phyloP scores from a whole-genome alignment of 768 basidiomycete species.

The Phaffia australis region DNA sequence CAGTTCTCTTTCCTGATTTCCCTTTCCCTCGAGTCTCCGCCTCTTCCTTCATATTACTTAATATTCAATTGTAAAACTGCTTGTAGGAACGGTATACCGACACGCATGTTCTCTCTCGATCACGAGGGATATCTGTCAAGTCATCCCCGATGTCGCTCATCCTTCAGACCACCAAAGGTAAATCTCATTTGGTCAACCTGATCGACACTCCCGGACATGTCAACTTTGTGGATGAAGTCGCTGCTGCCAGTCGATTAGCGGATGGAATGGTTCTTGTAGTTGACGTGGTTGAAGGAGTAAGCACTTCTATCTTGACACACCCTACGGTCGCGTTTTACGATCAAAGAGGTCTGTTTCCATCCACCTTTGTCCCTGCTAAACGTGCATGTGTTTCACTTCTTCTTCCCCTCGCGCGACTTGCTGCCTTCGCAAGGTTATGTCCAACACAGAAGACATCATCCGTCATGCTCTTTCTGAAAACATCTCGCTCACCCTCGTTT shows the following conservation, averaged over 20 bases:
- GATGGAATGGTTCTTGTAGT: conserved; percentile 91
- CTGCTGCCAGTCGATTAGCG: conserved; percentile 67
- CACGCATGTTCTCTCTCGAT: conserved; percentile 77
- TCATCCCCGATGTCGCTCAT: conserved; percentile 93
- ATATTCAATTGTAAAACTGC: conserved; percentile 12
- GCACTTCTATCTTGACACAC: neutral
- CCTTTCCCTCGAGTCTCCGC: conserved; percentile 4
- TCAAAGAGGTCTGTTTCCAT: neutral
- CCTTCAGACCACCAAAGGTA: conserved; percentile 69
- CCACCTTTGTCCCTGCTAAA: neutral
- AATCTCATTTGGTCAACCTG: conserved; percentile 84
- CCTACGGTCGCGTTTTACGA: conserved; percentile 28
- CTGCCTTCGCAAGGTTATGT: conserved; percentile 58
- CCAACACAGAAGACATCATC: conserved; percentile 76
- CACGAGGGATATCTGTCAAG: conserved; percentile 87
- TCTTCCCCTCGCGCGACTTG: neutral
- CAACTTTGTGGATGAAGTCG: conserved; percentile 97
- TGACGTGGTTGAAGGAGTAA: conserved; percentile 94
- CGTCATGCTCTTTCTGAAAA: conserved; percentile 77
- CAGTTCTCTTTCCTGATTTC: conserved; percentile 40
- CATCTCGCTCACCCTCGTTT: conserved; percentile 76
- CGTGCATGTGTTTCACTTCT: neutral
- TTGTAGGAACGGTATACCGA: conserved; percentile 85
- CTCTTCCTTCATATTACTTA: neutral
- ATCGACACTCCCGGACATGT: conserved; percentile 98